phyloP scores from a whole-genome alignment of 2,329 filamentous ascomycete species.

The Rhynchosporium graminicola region DNA sequence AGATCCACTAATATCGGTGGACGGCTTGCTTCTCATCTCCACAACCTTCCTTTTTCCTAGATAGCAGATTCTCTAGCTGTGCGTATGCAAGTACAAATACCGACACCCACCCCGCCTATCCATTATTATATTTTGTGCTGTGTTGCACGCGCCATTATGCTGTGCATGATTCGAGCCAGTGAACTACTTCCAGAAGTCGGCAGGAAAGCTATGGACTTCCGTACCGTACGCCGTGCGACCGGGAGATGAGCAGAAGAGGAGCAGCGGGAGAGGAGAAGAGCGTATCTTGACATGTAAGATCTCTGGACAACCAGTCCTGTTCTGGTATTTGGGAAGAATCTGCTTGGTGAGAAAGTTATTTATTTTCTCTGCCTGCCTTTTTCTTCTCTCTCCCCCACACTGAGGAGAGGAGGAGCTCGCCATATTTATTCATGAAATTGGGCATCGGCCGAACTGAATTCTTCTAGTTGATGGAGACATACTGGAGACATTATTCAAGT shows the following conservation, averaged over 20 bases:
- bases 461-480: neutral
- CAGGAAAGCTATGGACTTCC: too few relatives aligned
- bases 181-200: too few relatives aligned
- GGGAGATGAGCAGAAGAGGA: neutral
- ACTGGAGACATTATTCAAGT: too few relatives aligned
- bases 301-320: neutral
- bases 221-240: neutral
- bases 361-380: neutral
- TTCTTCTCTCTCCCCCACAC: neutral
- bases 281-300: conserved; percentile 10
- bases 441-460: neutral
- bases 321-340: neutral
- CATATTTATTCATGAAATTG: neutral
- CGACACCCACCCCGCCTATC: too few relatives aligned
- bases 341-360: neutral
- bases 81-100: too few relatives aligned
- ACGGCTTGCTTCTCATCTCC: too few relatives aligned
- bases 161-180: too few relatives aligned
- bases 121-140: too few relatives aligned
- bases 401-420: neutral
- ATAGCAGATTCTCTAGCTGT: too few relatives aligned
- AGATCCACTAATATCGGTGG: too few relatives aligned
- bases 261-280: neutral
- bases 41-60: too few relatives aligned
- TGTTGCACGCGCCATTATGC: too few relatives aligned